Evolutionary conservation across 1,284 basidiomycete species (phyloP), one percentile per base, ranked within the genome.

Genomic region (Athelia psychrophila): DNA sequence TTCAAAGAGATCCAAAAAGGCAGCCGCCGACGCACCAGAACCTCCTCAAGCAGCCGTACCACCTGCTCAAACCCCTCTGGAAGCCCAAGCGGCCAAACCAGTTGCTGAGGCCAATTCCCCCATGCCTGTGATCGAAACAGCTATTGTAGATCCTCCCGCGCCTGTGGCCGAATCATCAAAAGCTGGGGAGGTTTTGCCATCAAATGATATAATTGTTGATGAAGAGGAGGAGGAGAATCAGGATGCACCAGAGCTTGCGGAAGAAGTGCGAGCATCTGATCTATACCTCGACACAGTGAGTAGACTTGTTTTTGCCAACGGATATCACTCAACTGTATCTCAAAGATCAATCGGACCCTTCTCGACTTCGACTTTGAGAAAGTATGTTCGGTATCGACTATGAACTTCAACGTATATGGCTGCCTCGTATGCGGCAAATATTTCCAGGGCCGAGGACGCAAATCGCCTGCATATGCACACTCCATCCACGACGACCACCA

Each of bases 351-450:
- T 64, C 82, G 95, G 53, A 82, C 81, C 51, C 78, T 86, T 36
- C 84, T 99, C 55, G 97, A 99, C 71, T 99, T 99, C 71, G 97
- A 99, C 73, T 99, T 99, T 65, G 97, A 99, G 75, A 94, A 96
- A 77, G 81, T 99, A 25, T 99, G 97, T 77, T 98, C 94, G 9
- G 93, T 99, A 53, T 96, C 93, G 24, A 78, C 94, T 46, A 93
- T 92, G 25, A 97, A 98, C 70, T 95, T 98, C 78, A 97, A 99
- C 69, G 91, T 93, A 56, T 99, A 99, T 64, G 94, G 93, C 20
- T 99, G 97, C 66, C 84, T 99, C 46, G 95, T 99, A 12, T 98
- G 95, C 67, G 97, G 97, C 51, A 98, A 97, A 71, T 99, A 98
- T 73, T 99, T 98, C 64, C 97, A 99, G 77, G 97, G 97, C 3